Evolutionary conservation across 495 filamentous ascomycete species (phyloP), one percentile per base, ranked within the genome.

Genomic region (Aspergillus coremiiformis): DNA sequence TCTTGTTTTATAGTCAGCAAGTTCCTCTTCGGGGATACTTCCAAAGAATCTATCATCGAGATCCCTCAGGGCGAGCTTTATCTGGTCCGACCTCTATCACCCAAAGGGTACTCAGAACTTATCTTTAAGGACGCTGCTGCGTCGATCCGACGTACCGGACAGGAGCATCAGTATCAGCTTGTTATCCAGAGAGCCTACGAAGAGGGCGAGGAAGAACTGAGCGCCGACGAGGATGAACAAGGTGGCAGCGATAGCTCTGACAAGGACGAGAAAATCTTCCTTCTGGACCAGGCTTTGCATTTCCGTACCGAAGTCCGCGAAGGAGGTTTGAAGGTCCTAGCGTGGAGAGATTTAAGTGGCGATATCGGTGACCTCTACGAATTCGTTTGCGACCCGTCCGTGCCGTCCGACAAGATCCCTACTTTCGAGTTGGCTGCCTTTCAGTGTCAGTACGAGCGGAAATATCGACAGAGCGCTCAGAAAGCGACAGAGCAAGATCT

Each of bases 121-220:
- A 95, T 98, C 69, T 98, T 96, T 81, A 96, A 95, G 63, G 93
- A 98, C 84, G 84, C 89, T 27, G 89, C 85, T 26, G 90, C 91
- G 20, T 84, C 85, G 30, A 96, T 98, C 59, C 85, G 93, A 54
- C 84, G 89, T 20, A 96, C 94, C 8, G 90, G 86, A 2, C 90
- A 94, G 66, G 88, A 95, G 23, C 97, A 85, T 60, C 91, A 98
- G 60, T 98, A 97, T 64, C 93, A 97, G 65, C 85, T 98, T 30
- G 92, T 97, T 45, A 80, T 98, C 19, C 94, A 96, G 64, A 78
- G 93, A 50, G 94, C 90, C 50, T 97, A 90, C 75, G 93, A 98
- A 67, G 93, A 98, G 70, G 93, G 94, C 42, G 93, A 97, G 58
- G 92, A 89, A 54, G 92, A 96, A 60, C 76, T 92, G 27, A 84